Evolutionary conservation across 257 asterid species (phyloP), one percentile per base, ranked within the genome.

Genomic region (Anisodus acutangulus): DNA sequence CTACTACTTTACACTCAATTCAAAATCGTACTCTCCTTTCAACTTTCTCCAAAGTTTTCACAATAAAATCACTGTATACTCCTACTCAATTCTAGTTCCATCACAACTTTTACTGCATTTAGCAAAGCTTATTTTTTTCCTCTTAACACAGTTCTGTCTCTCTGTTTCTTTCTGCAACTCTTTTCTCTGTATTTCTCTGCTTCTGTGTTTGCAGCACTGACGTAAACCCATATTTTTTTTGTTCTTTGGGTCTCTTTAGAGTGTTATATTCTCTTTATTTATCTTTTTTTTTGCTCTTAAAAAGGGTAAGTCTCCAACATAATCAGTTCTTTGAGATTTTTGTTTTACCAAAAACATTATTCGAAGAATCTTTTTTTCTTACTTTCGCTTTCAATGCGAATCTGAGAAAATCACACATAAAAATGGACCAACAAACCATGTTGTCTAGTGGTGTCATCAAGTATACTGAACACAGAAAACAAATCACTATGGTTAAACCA

Each of bases 361-460:
- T 92, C 91, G 87, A 78, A 16, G 69, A 84, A 84, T 83, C 85
- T 84, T 70, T 89, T 64, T 71, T 45, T 59, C 45, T 45, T 80
- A 86, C 86, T 90, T 88, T 85, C 86, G 90, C 72, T 88, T 88
- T 89, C 91, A 87, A 92, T 93, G 97, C 94, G 87, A 91, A 88
- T 88, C 95, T 92, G 93, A 92, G 76, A n/a, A 87, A 55, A 54
- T 70, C 80, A 31, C 35, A 17, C 71, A 37, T 41, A 83, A 55
- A 59, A 8, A 43, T 78, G 88, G 86, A 86, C 64, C 70, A 83
- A 70, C 70, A 81, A 22, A 69, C 59, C 70, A 88, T 93, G 91
- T 84, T 85, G 85, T 51, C 90, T 57, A 53, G 51, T 43, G 63
- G 85, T 63, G 88, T 93, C 78, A 41, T 41, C 45, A 93, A 93